These are phyloP conservation scores for Epipyxis sp. DNA, from an alignment of 108 stramenopile genomes.

Conservation along the genomic window DNA sequence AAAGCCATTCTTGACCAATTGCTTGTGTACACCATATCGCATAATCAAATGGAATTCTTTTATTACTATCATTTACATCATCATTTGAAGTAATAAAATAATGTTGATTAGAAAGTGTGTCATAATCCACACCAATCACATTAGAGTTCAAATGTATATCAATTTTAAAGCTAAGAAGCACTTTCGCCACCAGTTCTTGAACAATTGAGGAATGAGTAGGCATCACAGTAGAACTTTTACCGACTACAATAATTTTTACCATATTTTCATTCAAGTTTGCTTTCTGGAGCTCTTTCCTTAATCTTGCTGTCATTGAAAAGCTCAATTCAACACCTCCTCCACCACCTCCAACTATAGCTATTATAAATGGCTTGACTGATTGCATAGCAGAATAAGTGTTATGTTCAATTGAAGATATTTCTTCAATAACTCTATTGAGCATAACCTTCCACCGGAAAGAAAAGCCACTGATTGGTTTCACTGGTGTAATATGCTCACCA, in stretches of 20 bases:
- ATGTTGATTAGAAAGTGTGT: too few relatives aligned
- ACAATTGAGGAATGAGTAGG: conserved; percentile 42
- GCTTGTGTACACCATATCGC: too few relatives aligned
- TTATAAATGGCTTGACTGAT: too few relatives aligned
- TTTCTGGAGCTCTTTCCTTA: too few relatives aligned
- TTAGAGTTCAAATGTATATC: too few relatives aligned
- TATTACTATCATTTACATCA: too few relatives aligned
- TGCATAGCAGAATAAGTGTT: background rate
- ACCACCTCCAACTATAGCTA: conserved; percentile 91
- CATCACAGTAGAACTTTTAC: background rate
- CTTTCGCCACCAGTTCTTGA: conserved; percentile 43
- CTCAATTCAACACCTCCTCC: conserved; percentile 89
- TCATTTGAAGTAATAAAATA: too few relatives aligned
- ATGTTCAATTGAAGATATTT: background rate
- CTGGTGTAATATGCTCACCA: conserved; percentile 54
- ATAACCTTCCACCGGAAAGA: conserved; percentile 40
- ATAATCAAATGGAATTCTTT: too few relatives aligned
- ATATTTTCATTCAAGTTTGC: too few relatives aligned
- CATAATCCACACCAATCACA: too few relatives aligned
- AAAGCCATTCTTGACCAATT: too few relatives aligned
- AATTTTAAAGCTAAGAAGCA: conserved; percentile 16
- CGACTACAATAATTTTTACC: conserved; percentile 18
- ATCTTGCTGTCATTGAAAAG: too few relatives aligned
- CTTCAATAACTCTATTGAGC: conserved; percentile 20
- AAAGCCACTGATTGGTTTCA: conserved; percentile 71